Conservation (phyloP, 495 filamentous ascomycete genomes). For the Diplogelasinospora grovesii region DNA sequence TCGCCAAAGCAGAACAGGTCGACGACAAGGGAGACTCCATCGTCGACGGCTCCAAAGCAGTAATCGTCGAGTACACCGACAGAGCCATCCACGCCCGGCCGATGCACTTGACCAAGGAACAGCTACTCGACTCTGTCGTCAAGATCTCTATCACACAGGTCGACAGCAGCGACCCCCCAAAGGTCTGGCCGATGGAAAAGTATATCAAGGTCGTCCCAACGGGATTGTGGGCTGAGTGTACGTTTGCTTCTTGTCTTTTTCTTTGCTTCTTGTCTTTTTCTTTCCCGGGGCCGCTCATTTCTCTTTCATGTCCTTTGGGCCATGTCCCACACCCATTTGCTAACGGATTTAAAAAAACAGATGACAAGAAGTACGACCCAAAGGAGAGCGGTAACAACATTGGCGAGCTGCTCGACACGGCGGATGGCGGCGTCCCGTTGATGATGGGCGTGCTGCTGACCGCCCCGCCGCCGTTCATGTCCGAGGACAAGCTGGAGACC, state of each 20-base stretch:
- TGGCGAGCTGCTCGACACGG: neutral
- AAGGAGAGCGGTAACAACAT: neutral
- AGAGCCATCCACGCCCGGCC: too few species aligned
- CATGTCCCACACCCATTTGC: neutral
- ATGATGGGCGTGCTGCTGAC: neutral
- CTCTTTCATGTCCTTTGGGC: too few species aligned
- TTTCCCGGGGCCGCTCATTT: too few species aligned
- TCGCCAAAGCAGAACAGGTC: neutral
- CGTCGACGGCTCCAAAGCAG: too few species aligned
- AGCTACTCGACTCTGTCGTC: too few species aligned
- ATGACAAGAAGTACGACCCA: neutral
- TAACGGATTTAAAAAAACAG: neutral
- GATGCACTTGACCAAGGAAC: too few species aligned
- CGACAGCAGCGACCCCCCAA: neutral
- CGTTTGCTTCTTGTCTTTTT: too few species aligned
- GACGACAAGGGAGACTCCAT: too few species aligned
- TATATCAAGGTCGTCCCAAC: neutral
- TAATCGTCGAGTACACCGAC: too few species aligned
- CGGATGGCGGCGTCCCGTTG: neutral
- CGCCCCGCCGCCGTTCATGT: neutral
- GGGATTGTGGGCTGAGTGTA: neutral
- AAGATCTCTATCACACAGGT: neutral
- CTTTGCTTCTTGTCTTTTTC: too few species aligned
- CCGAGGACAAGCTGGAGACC: neutral
- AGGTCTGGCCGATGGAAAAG: neutral